Evolutionary conservation across 306 rosid genomes (phyloP).

Genomic region (Canavalia ensiformis): DNA sequence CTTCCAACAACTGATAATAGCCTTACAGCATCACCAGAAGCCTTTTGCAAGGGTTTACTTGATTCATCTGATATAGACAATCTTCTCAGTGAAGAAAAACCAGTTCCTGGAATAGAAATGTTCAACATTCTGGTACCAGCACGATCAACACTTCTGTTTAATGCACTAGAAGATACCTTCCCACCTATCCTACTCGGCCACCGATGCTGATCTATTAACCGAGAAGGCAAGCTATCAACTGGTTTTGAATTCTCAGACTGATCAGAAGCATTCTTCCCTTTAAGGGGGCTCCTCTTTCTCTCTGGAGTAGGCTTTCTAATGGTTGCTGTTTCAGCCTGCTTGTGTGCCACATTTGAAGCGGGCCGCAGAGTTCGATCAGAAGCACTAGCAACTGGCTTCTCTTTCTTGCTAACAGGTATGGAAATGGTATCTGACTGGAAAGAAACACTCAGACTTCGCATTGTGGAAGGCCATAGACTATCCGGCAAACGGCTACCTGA

Average conservation of each 20-base stretch:
- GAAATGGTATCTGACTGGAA: conserved; percentile 84
- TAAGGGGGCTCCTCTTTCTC: conserved; percentile 84
- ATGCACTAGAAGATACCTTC: conserved; percentile 61
- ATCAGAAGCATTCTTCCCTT: conserved; percentile 65
- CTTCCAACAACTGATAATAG: conserved; percentile 51
- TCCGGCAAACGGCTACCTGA: conserved; percentile 62
- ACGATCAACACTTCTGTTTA: conserved; percentile 62
- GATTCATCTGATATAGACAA: conserved; percentile 49
- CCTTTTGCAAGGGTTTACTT: conserved; percentile 61
- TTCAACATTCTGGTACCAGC: conserved; percentile 53
- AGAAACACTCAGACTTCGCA: conserved; percentile 93
- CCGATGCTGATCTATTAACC: conserved; percentile 77
- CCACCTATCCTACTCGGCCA: conserved; percentile 84
- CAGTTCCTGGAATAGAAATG: conserved; percentile 55
- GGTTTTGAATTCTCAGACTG: conserved; percentile 90
- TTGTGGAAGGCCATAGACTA: conserved; percentile 92
- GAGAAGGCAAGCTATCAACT: conserved; percentile 64
- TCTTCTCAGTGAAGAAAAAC: conserved; percentile 63
- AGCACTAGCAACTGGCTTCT: conserved; percentile 64
- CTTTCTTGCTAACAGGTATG: conserved; percentile 84
- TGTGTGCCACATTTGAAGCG: conserved; percentile 79
- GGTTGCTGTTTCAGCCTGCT: conserved; percentile 59
- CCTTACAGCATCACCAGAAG: conserved; percentile 57
- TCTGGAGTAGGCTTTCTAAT: conserved; percentile 75
- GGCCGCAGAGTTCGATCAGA: conserved; percentile 76